A percentile compares a stretch with the other conserved stretches of the same genome.
phyloP scores from a whole-genome alignment of 306 rosid genomes.

The Lotus japonicus region DNA sequence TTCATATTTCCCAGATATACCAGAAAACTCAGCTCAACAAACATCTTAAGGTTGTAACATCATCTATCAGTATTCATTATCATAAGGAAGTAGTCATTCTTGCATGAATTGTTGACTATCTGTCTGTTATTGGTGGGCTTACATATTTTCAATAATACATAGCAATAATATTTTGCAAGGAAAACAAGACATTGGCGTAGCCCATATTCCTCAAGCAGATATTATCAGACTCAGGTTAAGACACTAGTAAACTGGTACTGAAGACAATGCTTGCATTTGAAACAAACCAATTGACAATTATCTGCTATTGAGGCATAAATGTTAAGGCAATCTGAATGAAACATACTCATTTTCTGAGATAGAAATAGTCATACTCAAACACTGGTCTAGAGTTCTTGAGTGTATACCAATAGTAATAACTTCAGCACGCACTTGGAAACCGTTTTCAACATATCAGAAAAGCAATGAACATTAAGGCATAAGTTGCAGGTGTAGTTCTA shows the following conservation, averaged over 20 bases:
- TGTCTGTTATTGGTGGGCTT: neutral
- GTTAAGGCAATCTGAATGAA: conserved; percentile 4
- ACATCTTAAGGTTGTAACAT: conserved; percentile 17
- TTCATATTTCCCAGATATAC: neutral
- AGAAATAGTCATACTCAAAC: conserved; percentile 1
- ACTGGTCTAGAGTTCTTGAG: conserved; percentile 2
- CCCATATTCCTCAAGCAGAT: conserved; percentile 4
- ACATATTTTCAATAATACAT: neutral
- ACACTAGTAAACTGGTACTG: neutral
- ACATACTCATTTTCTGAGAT: neutral
- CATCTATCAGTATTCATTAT: neutral
- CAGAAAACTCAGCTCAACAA: conserved; percentile 4
- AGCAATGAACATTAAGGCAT: conserved; percentile 15
- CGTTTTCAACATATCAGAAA: conserved; percentile 12
- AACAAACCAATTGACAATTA: conserved; percentile 11
- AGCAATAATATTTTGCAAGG: neutral
- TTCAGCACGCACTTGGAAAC: conserved; percentile 18
- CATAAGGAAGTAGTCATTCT: conserved; percentile 13
- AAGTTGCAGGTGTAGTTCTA: conserved; percentile 8
- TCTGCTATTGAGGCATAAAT: conserved; percentile 1
- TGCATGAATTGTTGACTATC: conserved; percentile 3
- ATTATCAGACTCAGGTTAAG: neutral
- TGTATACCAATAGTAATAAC: conserved; percentile 15
- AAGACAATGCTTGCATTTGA: conserved; percentile 25
- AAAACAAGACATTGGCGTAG: neutral